These are phyloP conservation scores for Bolboschoenus planiculmis DNA, from an alignment of 176 grass and related monocot genomes.

Conservation along the genomic window DNA sequence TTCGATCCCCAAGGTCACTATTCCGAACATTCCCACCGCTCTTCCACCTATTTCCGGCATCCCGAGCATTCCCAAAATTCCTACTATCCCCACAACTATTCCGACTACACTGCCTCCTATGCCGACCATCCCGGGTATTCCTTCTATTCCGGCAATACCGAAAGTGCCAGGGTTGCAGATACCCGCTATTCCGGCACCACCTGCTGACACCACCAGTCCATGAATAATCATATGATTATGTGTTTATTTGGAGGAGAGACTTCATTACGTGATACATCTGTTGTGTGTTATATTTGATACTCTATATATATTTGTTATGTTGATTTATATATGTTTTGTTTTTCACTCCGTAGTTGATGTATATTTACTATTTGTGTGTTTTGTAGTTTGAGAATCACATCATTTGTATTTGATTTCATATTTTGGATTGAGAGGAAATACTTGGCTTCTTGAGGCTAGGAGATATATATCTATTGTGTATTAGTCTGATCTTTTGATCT, in stretches of 20 bases:
- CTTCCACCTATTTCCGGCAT: not conserved
- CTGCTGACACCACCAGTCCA: not conserved
- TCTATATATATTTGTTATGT: not conserved
- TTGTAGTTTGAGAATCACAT: not conserved
- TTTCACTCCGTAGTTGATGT: not conserved
- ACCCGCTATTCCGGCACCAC: not conserved
- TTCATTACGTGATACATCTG: not conserved
- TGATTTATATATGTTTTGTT: not conserved
- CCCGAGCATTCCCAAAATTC: not conserved
- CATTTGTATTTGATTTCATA: not conserved
- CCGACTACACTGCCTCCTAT: conserved; percentile 2
- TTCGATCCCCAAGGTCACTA: conserved; percentile 13
- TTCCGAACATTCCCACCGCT: conserved; percentile 2
- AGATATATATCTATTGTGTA: not conserved
- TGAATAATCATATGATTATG: not conserved
- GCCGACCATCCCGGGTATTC: not conserved
- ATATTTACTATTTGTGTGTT: not conserved
- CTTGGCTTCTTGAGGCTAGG: not conserved
- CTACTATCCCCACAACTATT: conserved; percentile 2
- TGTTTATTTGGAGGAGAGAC: not conserved
- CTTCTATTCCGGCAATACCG: not conserved
- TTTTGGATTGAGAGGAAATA: not conserved
- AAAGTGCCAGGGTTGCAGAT: conserved; percentile 2
- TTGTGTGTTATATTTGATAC: not conserved
- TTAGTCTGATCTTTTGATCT: not conserved